Conservation (phyloP, 768 basidiomycete genomes). For the Mycena latifolia region DNA sequence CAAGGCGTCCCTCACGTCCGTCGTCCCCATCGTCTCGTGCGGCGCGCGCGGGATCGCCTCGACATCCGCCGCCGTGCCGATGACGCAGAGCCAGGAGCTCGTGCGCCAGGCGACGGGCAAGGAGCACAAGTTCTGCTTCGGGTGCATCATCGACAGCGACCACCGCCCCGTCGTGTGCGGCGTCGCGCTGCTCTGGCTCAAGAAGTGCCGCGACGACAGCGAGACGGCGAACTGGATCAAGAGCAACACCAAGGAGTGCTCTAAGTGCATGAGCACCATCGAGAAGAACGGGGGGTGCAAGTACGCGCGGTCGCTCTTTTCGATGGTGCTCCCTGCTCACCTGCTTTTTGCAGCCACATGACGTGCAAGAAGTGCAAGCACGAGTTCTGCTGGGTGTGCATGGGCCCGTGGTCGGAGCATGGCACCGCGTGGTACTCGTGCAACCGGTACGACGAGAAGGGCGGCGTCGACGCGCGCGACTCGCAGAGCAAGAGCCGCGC, state of each 20-base stretch:
- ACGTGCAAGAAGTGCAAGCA: constrained; percentile 99
- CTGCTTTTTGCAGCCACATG: constrained; percentile 87
- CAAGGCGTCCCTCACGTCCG: constrained; percentile 76
- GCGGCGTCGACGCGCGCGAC: constrained; percentile 89
- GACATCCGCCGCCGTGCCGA: constrained; percentile 41
- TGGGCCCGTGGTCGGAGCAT: constrained; percentile 98
- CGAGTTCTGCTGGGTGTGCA: constrained; percentile 99
- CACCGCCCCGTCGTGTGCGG: constrained; percentile 93
- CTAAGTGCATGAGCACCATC: constrained; percentile 96
- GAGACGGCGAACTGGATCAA: constrained; percentile 99
- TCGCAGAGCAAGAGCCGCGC: constrained; percentile 91
- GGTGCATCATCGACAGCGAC: constrained; percentile 89
- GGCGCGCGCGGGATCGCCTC: constrained; percentile 67
- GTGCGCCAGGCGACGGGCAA: constrained; percentile 49
- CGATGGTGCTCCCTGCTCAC: constrained; percentile 11
- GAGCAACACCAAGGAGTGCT: constrained; percentile 99
- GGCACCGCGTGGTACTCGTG: constrained; percentile 99
- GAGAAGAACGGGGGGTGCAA: constrained; percentile 99
- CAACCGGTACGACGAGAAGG: constrained; percentile 96
- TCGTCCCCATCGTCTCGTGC: constrained; percentile 93
- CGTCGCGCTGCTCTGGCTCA: constrained; percentile 93
- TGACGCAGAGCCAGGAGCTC: constrained; percentile 48
- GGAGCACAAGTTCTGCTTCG: constrained; percentile 93
- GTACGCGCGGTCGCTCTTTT: constrained; percentile 59
- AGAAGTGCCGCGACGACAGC: constrained; percentile 97